phyloP scores from a whole-genome alignment of 2,329 filamentous ascomycete species.

The Nemania diffusa region DNA sequence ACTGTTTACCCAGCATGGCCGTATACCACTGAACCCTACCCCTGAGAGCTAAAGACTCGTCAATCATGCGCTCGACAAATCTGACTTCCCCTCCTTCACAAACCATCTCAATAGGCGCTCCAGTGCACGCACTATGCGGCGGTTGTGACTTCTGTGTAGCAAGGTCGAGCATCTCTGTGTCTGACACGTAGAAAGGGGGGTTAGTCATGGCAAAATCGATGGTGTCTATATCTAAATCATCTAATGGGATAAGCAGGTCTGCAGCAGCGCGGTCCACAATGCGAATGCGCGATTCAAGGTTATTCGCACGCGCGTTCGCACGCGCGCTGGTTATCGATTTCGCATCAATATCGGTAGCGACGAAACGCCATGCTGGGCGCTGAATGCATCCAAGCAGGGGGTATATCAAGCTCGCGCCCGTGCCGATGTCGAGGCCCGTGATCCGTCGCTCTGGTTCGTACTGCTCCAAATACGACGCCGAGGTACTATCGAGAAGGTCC shows the following conservation, averaged over 20 bases:
- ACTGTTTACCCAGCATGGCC: conserved; percentile 86
- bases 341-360: conserved; percentile 82
- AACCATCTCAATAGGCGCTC: conserved; percentile 86
- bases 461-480: conserved; percentile 60
- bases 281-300: conserved; percentile 70
- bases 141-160: conserved; percentile 73
- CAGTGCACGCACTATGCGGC: conserved; percentile 79
- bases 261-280: conserved; percentile 65
- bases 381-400: conserved; percentile 80
- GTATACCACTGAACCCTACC: conserved; percentile 85
- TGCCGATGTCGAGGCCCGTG: conserved; percentile 84
- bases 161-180: conserved; percentile 72
- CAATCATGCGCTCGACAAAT: conserved; percentile 77
- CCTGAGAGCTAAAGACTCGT: conserved; percentile 71
- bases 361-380: conserved; percentile 75
- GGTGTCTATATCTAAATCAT: conserved; percentile 58
- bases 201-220: conserved; percentile 94
- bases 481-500: conserved; percentile 77
- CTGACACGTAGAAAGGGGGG: conserved; percentile 89
- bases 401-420: conserved; percentile 92
- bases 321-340: conserved; percentile 73
- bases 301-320: conserved; percentile 74
- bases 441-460: conserved; percentile 61
- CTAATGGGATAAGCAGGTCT: conserved; percentile 71
- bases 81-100: conserved; percentile 79